A percentile compares a stretch with the other conserved stretches of the same genome.
Conservation (phyloP, 1,139 yeast genomes). For the Suhomyces maxii region DNA sequence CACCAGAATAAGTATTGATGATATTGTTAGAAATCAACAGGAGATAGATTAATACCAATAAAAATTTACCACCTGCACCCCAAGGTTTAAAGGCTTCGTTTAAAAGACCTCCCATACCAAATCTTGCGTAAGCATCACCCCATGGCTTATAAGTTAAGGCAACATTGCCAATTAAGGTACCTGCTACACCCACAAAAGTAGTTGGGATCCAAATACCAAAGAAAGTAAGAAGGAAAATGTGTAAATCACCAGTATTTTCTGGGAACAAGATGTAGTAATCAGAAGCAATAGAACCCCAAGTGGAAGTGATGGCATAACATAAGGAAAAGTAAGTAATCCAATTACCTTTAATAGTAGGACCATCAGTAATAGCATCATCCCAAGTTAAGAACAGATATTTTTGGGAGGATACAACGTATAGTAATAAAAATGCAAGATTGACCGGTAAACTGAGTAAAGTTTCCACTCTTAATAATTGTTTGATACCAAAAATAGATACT, state of each 20-base stretch:
- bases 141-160: slow-evolving; percentile 64
- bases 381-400: slow-evolving; percentile 46
- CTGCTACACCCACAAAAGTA: slow-evolving; percentile 73
- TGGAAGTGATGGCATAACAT: slow-evolving; percentile 76
- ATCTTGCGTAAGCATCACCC: slow-evolving; percentile 53
- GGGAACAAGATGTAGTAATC: slow-evolving; percentile 87
- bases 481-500: slow-evolving; percentile 76
- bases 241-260: slow-evolving; percentile 60
- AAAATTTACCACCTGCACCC: slow-evolving; percentile 78
- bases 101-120: slow-evolving; percentile 80
- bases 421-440: slow-evolving; percentile 61
- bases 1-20: slow-evolving; percentile 80
- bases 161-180: slow-evolving; percentile 68
- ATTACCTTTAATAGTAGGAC: slow-evolving; percentile 53
- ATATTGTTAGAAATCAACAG: slow-evolving; percentile 81
- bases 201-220: slow-evolving; percentile 73
- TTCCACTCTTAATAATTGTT: slow-evolving; percentile 67
- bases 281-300: slow-evolving; percentile 88
- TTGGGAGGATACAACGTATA: slow-evolving; percentile 67
- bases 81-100: slow-evolving; percentile 69
- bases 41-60: slow-evolving; percentile 65
- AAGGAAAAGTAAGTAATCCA: slow-evolving; percentile 75
- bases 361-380: slow-evolving; percentile 41
- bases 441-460: slow-evolving; percentile 70
- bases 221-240: slow-evolving; percentile 62